Base-by-base conservation (phyloP, 208 protist species). In the Sergeia podlipaevii region DNA sequence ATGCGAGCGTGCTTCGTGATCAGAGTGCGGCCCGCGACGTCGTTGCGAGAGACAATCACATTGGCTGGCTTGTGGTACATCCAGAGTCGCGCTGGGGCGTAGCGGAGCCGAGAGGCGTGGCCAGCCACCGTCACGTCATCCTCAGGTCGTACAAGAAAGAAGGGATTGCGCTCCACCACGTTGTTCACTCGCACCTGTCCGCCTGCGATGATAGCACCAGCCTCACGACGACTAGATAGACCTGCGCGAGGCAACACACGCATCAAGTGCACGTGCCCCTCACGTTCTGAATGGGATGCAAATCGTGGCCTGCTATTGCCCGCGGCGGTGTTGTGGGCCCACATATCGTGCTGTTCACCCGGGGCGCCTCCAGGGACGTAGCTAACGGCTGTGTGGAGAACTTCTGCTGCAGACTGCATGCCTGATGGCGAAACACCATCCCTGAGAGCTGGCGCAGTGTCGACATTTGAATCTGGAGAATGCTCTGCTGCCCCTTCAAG, bases 41-140 rank as follows among this genome's bases (percentile, higher is more conserved):
- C 87, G 57, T 80, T 85, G 42, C 87, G 76, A 10, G 83, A 90
- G 15, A 90, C 82, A n/a, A 91, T 67, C 5, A 95, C 87, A 49
- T 95, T 75, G 29, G 83, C 77, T 7, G 87, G 87, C 53, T 95
- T 95, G 67, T 91, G 83, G 51, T 91, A 95, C 74, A 95, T 90
- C 81, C 84, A 95, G 37, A 95, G 65, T 26, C 87, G 67, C 21
- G 87, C 73, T 8, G 87, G 81, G 18, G 83, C 73, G 54, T 90
- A 90, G 37, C 87, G 80, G 32, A 95, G 63, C 11, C 87, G 80
- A 13, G 68, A 65, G 23, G 55, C 64, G 60, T 95, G 87, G 8
- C 83, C 85, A 4, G 65, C 53, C 37, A 95, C 74, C 52, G 82
- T 69, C 29, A 95, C 63, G 43, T 90, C 77, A 43, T 95, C 84